These are phyloP conservation scores for Viola pubescens DNA, from an alignment of 441 rosid species.

Conservation along the genomic window DNA sequence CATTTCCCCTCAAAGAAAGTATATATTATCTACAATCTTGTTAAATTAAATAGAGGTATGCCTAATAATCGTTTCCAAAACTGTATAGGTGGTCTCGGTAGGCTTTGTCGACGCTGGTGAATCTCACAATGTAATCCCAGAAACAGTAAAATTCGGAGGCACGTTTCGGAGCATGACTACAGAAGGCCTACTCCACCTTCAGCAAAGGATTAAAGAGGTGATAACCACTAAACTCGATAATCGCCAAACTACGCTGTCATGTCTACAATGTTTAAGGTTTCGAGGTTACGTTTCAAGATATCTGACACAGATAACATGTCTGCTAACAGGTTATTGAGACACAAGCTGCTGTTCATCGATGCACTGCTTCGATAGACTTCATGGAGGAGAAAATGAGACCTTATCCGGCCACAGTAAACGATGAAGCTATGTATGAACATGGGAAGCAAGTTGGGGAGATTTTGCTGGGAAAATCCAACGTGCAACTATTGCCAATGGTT, in stretches of 20 bases:
- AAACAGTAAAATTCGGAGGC: conserved; percentile 39
- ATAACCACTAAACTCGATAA: background rate
- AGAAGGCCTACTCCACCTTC: conserved; percentile 32
- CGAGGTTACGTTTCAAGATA: too few species aligned
- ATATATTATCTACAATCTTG: too few species aligned
- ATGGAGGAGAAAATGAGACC: conserved; percentile 14
- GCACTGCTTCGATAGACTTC: conserved; percentile 20
- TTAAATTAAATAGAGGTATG: background rate
- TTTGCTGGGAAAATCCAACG: conserved; percentile 20
- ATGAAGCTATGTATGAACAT: conserved; percentile 18
- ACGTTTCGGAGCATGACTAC: conserved; percentile 40
- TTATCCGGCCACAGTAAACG: conserved; percentile 21
- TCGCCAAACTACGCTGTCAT: too few species aligned
- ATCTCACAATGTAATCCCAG: conserved; percentile 41
- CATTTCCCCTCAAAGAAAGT: background rate
- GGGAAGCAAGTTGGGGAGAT: conserved; percentile 16
- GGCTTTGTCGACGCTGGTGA: conserved; percentile 37
- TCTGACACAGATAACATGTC: background rate
- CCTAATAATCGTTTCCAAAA: background rate
- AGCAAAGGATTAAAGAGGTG: conserved; percentile 41
- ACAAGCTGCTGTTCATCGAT: conserved; percentile 19
- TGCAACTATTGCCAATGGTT: conserved; percentile 6
- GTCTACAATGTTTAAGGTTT: too few species aligned
- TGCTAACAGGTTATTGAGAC: conserved; percentile 13
- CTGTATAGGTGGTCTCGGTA: conserved; percentile 29